Base-by-base conservation (phyloP, 2,329 filamentous ascomycete species). In the Septoria petroselini region DNA sequence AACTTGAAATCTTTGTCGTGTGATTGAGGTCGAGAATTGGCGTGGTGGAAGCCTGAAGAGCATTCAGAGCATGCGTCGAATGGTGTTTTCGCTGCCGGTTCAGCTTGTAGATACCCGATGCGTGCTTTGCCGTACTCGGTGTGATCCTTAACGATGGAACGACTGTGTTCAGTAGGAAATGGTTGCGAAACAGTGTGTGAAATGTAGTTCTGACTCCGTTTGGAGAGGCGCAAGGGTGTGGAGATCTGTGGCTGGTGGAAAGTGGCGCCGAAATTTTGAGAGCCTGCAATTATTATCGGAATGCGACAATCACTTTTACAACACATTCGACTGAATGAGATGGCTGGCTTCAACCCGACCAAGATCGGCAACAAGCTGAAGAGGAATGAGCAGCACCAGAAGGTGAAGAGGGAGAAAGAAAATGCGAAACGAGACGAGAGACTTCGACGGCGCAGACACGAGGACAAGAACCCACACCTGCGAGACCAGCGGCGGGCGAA, bases 361-460 rank as follows among this genome's bases (percentile, higher is more conserved):
- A 67, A 63, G 53, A 68, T 69, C 41, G 58, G 55, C 31, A 69
- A 69, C 54, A 96, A 95, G 70, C 72, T 88, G 17, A 84, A 84
- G 65, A 80, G 93, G 55, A 81, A 93, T 67, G 77, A 85, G 61
- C 79, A 91, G 53, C 86, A 90, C 65, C 76, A 95, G 53, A 83
- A 87, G 60, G 80, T 86, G 65, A 97, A 96, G 73, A 86, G 85
- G 66, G 76, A 79, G 37, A 81, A 81, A 58, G 86, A 89, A 66
- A 84, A 83, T 65, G 75, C 83, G 39, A 87, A 85, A 62, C 83
- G 88, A 63, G 86, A 90, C 62, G 79, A 84, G 63, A 83, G 91
- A 55, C 85, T 90, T 67, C 80, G 81, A 41, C 79, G 88, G 53
- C 90, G 88, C 72, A 88, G 86, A 71, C 87, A 91, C 65, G 93